Base-by-base conservation (phyloP, 495 filamentous ascomycete species). In the Aspergillus homomorphus region DNA sequence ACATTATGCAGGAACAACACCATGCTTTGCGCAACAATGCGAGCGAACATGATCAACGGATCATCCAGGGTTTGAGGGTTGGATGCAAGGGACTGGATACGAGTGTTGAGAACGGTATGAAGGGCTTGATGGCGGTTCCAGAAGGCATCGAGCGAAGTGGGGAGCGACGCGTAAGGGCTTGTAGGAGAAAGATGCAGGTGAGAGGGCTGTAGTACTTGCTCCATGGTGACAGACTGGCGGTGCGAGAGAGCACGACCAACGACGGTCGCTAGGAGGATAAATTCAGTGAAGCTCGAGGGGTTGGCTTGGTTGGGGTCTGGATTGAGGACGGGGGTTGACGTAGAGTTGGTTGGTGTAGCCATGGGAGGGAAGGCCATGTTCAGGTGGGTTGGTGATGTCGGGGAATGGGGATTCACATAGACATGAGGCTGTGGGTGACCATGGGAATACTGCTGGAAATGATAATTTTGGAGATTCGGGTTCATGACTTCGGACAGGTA, bases 121-220 rank as follows among this genome's bases (percentile, higher is more conserved):
- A 83, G 51, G 77, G 77, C 81, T 46, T 81, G 69, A 60, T 82
- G 79, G 3, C 79, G 72, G 2, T 63, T 64, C 69, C 75, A 78
- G 53, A 79, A 81, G 18, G 77, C 79, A 19, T 64, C 63, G 20
- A 59, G 53, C 2, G 45, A 15, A 12, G 3, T 22, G 12, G 45
- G 45, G 19, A 48, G 22, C 20, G 45, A 10, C 19, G 12, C 20
- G 22, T 28, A n/a, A 15, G 48, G 48, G 19, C 22, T 28, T 50
- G 46, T 50, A 23, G 46, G 23, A 15, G 45, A 48, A 23, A 23
- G 12, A 2, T 18, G 45, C 33, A 12, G 33, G 33, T 38, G 5
- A 16, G n/a, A 22, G 12, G 45, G 46, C 3, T 23, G 46, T 10
- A 28, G 24, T 10, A 66, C 44, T 19, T 65, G 57, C 21, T 67